Conservation (phyloP, 441 rosid species). For the Brassica balearica region DNA sequence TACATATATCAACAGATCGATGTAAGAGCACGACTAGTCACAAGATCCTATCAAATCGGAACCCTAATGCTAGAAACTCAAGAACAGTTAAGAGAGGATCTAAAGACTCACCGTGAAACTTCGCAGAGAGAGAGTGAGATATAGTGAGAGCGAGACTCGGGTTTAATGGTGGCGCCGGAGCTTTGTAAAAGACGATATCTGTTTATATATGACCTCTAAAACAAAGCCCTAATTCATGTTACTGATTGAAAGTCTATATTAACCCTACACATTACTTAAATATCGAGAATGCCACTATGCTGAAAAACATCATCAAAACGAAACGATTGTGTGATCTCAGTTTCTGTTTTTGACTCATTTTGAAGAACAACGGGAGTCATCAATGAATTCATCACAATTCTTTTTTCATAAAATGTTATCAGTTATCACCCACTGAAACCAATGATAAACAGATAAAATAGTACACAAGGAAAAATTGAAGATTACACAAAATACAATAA, state of each 20-base stretch:
- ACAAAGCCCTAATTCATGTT: conserved; percentile 33
- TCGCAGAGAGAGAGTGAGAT: conserved; percentile 12
- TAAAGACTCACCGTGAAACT: conserved; percentile 31
- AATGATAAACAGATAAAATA: neutral
- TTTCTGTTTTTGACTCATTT: conserved; percentile 1
- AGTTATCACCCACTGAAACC: neutral
- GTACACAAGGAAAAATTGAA: neutral
- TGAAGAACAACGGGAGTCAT: neutral
- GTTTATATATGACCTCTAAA: conserved; percentile 34
- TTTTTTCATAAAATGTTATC: too few species aligned
- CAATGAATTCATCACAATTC: neutral
- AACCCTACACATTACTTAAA: neutral
- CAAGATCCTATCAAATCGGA: neutral
- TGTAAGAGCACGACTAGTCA: neutral
- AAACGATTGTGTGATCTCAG: too few species aligned
- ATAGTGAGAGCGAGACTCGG: neutral
- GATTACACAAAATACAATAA: neutral
- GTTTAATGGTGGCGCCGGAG: conserved; percentile 43
- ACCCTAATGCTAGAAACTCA: neutral
- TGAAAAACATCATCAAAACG: too few species aligned
- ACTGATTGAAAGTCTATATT: neutral
- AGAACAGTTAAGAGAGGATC: neutral
- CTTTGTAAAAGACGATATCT: conserved; percentile 14
- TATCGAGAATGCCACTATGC: neutral
- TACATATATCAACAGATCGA: conserved; percentile 22